Evolutionary conservation across 805 yeast genomes (phyloP).

Genomic region (Wickerhamiella spandovensis): DNA sequence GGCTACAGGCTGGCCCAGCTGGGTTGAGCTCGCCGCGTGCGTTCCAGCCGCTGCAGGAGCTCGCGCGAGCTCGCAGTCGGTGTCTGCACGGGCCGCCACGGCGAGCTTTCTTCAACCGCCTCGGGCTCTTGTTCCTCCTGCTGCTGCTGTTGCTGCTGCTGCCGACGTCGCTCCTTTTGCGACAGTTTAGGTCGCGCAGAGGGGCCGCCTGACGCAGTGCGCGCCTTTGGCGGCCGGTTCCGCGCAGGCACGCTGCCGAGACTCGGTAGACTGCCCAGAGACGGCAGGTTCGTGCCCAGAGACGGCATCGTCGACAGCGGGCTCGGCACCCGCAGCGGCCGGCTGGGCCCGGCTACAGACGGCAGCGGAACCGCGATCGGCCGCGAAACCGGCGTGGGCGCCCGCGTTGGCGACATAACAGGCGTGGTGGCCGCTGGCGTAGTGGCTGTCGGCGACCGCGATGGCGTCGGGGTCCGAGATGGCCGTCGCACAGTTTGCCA

Average conservation of each 20-base stretch:
- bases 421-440: background rate
- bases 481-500: background rate
- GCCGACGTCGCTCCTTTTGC: background rate
- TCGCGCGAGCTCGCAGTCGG: conserved; percentile 7
- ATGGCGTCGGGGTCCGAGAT: background rate
- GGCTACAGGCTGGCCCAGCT: background rate
- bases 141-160: conserved; percentile 1
- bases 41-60: conserved; percentile 6
- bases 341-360: too few species aligned
- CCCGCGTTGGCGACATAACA: background rate
- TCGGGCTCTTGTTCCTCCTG: background rate
- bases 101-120: conserved; percentile 2
- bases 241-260: background rate
- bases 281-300: background rate
- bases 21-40: background rate
- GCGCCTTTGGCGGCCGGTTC: background rate
- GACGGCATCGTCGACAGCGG: background rate
- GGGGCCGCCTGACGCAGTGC: background rate
- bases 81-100: conserved; percentile 11
- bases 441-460: background rate
- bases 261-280: background rate
- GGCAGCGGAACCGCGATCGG: background rate
- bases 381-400: background rate
- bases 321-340: background rate
- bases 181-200: conserved; percentile 1